Base-by-base conservation (phyloP, 805 yeast species). In the Cyberlindnera maritima region DNA sequence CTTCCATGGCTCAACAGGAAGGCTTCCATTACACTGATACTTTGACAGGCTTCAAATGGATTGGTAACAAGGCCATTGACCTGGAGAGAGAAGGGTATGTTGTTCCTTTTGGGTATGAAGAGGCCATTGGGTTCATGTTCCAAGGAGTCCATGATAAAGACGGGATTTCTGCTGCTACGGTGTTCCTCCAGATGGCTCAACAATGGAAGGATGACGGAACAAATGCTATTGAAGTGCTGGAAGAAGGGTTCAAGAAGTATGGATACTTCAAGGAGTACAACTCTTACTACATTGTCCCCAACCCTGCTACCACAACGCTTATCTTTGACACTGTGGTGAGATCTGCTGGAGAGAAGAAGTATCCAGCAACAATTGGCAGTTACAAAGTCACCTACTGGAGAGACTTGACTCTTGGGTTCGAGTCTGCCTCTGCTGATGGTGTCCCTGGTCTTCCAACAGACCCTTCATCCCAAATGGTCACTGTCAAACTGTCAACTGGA, bases 11-110 rank as follows among this genome's bases (percentile, higher is more conserved):
- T 1, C 63, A 72, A 4, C 61, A 59, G 4, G 72, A 78, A 39
- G 83, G 84, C 0, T 83, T 85, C 60, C 70, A 77, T 39, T 86
- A 75, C 64, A 75, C 70, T 36, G 97, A 94, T 52, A 92, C 98
- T 0, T 72, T 92, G 47, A 92, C 98, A 1, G 99, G 99, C 1
- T 92, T 92, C 72, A 92, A 92, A 67, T 92, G 99, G 99, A 84
- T 92, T 32, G 99, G 98, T 3, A 92, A 92, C 61, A 78, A 80
- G 53, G 94, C 96, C 2, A 79, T 85, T 31, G 86, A 83, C 8
- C 69, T 88, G 41, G 89, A 85, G 53, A 51, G 60, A 0, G 62
- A 76, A 37, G 96, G 96, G 0, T 80, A 60, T 57, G 52, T 44
- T 4, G 96, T 91, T 1, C 96, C 96, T 0, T 90, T 92, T 69